phyloP scores from a whole-genome alignment of 2,329 filamentous ascomycete species.

The Pseudogymnoascus sp. region DNA sequence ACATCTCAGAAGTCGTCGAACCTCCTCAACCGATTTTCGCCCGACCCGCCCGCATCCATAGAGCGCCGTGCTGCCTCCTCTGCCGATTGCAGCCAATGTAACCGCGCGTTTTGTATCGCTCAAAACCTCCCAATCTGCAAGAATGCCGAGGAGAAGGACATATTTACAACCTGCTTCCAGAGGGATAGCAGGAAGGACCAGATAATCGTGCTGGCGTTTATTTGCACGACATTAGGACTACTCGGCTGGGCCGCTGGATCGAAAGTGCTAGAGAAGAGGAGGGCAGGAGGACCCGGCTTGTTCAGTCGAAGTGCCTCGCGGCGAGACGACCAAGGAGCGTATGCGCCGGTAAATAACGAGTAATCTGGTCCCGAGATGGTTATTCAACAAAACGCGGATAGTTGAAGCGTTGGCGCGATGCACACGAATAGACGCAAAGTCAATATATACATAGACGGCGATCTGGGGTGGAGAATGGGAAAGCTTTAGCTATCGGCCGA shows the following conservation, averaged over 20 bases:
- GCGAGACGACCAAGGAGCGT: neutral
- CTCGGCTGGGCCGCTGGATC: slow-evolving; percentile 53
- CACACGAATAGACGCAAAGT: neutral
- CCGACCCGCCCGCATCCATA: neutral
- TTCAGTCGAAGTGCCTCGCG: neutral
- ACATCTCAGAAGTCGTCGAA: slow-evolving; percentile 16
- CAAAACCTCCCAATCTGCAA: slow-evolving; percentile 57
- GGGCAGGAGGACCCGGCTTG: slow-evolving; percentile 17
- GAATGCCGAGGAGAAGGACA: slow-evolving; percentile 53
- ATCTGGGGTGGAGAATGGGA: neutral
- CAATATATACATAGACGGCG: neutral
- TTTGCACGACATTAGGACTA: slow-evolving; percentile 50
- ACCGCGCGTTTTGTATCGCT: slow-evolving; percentile 55
- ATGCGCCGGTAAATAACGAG: neutral
- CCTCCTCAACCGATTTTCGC: slow-evolving; percentile 10
- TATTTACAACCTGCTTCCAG: slow-evolving; percentile 58
- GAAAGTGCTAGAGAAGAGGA: slow-evolving; percentile 39
- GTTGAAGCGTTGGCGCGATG: neutral
- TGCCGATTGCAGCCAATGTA: slow-evolving; percentile 49
- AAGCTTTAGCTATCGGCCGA: neutral
- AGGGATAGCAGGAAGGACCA: slow-evolving; percentile 60
- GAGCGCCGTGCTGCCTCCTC: neutral
- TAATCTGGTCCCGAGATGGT: neutral
- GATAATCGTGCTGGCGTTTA: slow-evolving; percentile 59
- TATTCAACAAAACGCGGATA: neutral